Percentiles rank a stretch among this genome's conserved stretches.
Conservation (phyloP, 371 early-diverging fungal species). For the Umbelopsis sp. region DNA sequence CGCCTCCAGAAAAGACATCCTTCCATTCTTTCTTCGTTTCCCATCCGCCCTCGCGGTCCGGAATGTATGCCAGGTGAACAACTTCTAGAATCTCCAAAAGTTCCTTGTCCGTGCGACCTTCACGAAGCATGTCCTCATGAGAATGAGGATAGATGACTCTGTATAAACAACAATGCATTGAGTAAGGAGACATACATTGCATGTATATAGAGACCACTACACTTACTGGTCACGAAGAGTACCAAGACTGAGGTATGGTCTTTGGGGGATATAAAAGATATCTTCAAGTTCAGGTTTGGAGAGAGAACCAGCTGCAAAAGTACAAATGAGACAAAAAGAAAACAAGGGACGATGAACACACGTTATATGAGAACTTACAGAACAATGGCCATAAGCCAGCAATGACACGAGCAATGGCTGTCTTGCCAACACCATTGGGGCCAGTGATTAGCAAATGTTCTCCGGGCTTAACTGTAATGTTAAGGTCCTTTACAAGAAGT, state of each 20-base stretch:
- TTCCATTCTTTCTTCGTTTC: conserved; percentile 91
- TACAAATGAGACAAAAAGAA: not conserved
- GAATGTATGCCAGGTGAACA: conserved; percentile 76
- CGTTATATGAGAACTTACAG: conserved; percentile 35
- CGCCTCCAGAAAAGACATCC: conserved; percentile 89
- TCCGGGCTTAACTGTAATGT: conserved; percentile 65
- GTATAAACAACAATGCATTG: not conserved
- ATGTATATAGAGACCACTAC: not conserved
- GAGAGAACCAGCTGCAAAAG: conserved; percentile 59
- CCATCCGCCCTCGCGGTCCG: conserved; percentile 87
- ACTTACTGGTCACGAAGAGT: conserved; percentile 82
- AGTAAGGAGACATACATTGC: not conserved
- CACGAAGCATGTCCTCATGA: conserved; percentile 70
- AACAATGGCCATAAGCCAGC: conserved; percentile 89
- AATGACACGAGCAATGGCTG: conserved; percentile 80
- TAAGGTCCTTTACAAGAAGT: conserved; percentile 61
- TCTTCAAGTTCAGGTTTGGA: conserved; percentile 66
- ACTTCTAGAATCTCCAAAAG: conserved; percentile 70
- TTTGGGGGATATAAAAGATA: conserved; percentile 89
- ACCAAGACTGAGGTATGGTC: conserved; percentile 87
- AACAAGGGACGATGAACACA: not conserved
- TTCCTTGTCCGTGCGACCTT: conserved; percentile 80
- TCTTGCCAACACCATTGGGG: conserved; percentile 85
- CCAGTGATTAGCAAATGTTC: conserved; percentile 76
- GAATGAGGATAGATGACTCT: conserved; percentile 89